Percentiles rank a stretch among this genome's conserved stretches.
These are phyloP conservation scores for Stephanodiscus triporus DNA, from an alignment of 108 stramenopile species.

Conservation along the genomic window DNA sequence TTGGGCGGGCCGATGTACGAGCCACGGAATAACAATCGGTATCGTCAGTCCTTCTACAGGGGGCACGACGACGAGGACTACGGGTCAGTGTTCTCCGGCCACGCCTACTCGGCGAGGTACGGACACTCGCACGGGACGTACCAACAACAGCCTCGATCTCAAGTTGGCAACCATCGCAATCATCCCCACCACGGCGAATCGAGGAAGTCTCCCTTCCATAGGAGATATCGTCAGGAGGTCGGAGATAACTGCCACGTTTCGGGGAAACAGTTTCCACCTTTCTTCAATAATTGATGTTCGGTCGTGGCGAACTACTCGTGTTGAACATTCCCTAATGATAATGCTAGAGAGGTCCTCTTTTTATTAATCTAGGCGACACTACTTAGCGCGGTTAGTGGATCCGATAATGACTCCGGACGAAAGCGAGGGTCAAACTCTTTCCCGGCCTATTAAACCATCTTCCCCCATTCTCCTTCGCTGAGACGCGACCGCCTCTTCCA, in stretches of 20 bases:
- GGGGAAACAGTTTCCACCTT: slow-evolving; percentile 34
- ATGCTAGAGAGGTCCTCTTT: no score
- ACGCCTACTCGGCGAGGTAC: slow-evolving; percentile 30
- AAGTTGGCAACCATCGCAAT: not conserved
- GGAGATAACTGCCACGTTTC: slow-evolving; percentile 35
- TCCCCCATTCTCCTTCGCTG: not conserved
- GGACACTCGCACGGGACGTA: slow-evolving; percentile 16
- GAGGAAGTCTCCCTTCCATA: slow-evolving; percentile 20
- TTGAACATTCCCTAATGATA: no score
- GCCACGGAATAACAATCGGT: slow-evolving; percentile 23
- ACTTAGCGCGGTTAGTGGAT: not conserved
- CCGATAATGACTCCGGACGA: not conserved
- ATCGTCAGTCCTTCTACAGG: slow-evolving; percentile 27
- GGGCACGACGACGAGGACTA: slow-evolving; percentile 24
- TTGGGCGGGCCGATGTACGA: slow-evolving; percentile 37
- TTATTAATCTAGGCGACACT: no score
- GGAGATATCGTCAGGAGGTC: slow-evolving; percentile 26
- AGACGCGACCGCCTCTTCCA: slow-evolving; percentile 38
- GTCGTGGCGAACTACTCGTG: not conserved
- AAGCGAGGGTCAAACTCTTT: not conserved
- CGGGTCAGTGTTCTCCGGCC: slow-evolving; percentile 16
- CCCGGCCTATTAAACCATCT: not conserved
- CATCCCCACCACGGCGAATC: slow-evolving; percentile 5
- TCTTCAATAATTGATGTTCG: slow-evolving; percentile 28
- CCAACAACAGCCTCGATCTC: not conserved